phyloP scores from a whole-genome alignment of 179 eudicot species.

The Vitellaria paradoxa region DNA sequence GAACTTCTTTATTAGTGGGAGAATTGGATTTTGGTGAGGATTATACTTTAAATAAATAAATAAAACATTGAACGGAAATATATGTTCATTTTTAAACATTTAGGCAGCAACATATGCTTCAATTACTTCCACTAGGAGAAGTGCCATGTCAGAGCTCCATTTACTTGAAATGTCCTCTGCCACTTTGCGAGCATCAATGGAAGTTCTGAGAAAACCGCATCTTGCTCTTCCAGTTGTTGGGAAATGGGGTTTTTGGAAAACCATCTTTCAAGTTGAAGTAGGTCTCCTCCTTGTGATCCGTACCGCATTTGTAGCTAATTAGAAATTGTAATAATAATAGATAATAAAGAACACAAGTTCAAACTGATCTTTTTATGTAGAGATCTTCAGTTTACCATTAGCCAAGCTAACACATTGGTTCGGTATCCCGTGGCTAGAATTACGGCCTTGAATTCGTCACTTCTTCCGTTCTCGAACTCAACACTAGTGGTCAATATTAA shows the following conservation, averaged over 20 bases:
- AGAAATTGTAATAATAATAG: neutral
- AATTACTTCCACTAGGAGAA: no score
- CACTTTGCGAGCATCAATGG: slow-evolving; percentile 54
- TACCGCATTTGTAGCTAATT: no score
- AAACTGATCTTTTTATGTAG: no score
- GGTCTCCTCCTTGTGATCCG: slow-evolving; percentile 46
- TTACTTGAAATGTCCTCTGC: no score
- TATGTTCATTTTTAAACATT: no score
- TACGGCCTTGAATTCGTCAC: no score
- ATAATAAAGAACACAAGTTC: neutral
- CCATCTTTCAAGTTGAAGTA: slow-evolving; percentile 49
- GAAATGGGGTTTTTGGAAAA: slow-evolving; percentile 40
- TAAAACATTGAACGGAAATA: no score
- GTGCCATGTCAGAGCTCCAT: slow-evolving; percentile 45
- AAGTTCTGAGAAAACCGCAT: slow-evolving; percentile 55
- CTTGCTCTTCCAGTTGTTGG: slow-evolving; percentile 61
- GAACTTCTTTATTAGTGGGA: no score
- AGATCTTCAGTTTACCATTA: no score
- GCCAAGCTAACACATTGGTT: slow-evolving; percentile 65
- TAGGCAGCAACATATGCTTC: neutral
- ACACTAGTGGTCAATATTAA: slow-evolving; percentile 36
- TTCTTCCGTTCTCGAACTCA: slow-evolving; percentile 53
- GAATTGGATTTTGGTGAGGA: no score
- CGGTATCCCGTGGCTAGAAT: slow-evolving; percentile 73
- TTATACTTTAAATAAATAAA: no score